Base-by-base conservation (phyloP, 345 rosid species). In the Syzygium aromaticum region DNA sequence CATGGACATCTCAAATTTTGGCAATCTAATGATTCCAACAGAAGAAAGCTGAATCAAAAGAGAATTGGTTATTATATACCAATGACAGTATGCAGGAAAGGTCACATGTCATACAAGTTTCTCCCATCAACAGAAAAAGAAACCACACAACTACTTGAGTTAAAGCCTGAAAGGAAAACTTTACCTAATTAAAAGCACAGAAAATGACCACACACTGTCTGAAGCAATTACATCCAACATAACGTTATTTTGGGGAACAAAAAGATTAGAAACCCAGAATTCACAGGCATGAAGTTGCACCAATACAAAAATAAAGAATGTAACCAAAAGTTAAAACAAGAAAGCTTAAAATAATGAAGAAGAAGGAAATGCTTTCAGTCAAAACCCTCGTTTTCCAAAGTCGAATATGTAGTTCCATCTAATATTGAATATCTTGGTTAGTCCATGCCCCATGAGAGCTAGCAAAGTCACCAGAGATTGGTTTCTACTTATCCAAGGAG, bases 1-100 rank as follows among this genome's bases (percentile, higher is more conserved):
- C 98, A 96, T 94, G 89, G 91, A 90, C 98, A 98, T 96, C 91
- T 96, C 99, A 96, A 98, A 98, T 90, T 88, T 95, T 61, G 99
- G 99, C 94, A 98, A 88, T 77, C 98, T 95, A 88, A 96, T 92
- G 84, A 95, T 92, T 85, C 99, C 99, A 10, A 95, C 99, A 14
- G 98, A 93, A 64, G 99, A 98, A 89, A 98, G 94, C 99, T 98
- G 94, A 73, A 73, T 33, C 86, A 91, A 23, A 88, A 89, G 90
- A 91, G 84, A 88, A 90, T 87, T 84, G 89, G 78, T 30, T 91
- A 87, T 51, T 82, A 52, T n/a, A 40, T 88, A 73, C 25, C 49
- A 38, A 43, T 38, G 27, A 73, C 49, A 73, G 49, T 38, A 82
- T 91, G 90, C 86, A 23, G 25, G 89, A 73, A 38, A 73, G 27